These are phyloP conservation scores for Sicyos edulis DNA, from an alignment of 306 rosid genomes.

Conservation along the genomic window DNA sequence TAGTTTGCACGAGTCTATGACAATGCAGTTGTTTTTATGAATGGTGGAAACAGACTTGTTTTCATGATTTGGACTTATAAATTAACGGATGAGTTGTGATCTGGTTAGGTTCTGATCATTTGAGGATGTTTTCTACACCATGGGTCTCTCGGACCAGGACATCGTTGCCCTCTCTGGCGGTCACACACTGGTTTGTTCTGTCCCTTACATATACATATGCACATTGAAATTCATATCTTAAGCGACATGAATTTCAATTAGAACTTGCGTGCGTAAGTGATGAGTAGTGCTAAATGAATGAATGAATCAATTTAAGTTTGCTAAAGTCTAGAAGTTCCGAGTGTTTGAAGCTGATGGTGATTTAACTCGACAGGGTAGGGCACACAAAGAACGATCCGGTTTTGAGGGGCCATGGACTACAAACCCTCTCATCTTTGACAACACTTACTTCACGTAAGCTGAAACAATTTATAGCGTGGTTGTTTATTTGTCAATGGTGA, in stretches of 20 bases:
- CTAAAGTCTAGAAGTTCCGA: neutral
- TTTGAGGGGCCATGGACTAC: constrained; percentile 96
- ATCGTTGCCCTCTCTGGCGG: constrained; percentile 94
- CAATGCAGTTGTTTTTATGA: neutral
- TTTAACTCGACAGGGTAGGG: constrained; percentile 52
- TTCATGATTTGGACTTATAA: neutral
- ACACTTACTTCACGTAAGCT: constrained; percentile 72
- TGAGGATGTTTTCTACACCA: constrained; percentile 75
- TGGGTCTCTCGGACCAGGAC: constrained; percentile 88
- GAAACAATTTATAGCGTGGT: too few species aligned
- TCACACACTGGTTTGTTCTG: constrained; percentile 63
- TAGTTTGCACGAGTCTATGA: neutral
- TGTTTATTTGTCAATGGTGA: too few species aligned
- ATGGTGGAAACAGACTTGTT: neutral
- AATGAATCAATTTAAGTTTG: neutral
- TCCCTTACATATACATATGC: neutral
- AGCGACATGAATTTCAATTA: neutral
- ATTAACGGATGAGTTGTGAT: neutral
- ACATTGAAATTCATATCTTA: neutral
- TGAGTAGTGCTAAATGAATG: neutral
- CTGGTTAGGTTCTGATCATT: constrained; percentile 67
- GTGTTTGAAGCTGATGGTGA: neutral
- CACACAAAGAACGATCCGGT: constrained; percentile 99
- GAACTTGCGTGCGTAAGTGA: neutral
- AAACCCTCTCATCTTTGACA: constrained; percentile 86